phyloP scores from a whole-genome alignment of 768 basidiomycete species.

The Pisolithus tinctorius region DNA sequence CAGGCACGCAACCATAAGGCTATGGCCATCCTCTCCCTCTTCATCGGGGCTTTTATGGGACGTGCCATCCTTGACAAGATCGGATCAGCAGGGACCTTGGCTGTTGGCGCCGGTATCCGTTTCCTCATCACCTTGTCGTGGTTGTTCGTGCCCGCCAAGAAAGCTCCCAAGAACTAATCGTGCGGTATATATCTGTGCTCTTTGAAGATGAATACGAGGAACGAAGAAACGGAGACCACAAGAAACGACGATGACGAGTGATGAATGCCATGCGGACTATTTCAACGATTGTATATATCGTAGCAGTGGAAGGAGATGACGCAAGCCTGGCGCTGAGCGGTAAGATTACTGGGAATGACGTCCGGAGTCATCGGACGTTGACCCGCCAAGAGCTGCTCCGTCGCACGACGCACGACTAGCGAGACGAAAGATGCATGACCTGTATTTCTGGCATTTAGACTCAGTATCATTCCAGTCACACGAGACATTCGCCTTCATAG shows the following conservation, averaged over 20 bases:
- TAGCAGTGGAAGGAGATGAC: background rate
- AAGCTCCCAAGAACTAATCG: conserved; percentile 3
- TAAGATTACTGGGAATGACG: background rate
- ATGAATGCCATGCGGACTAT: background rate
- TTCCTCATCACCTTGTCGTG: conserved; percentile 56
- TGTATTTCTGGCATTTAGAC: too few species aligned
- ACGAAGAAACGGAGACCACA: background rate
- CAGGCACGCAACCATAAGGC: conserved; percentile 64
- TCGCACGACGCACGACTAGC: too few species aligned
- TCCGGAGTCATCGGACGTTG: background rate
- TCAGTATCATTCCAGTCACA: too few species aligned
- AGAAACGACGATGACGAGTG: conserved; percentile 3
- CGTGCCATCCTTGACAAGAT: conserved; percentile 53
- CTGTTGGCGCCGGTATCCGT: conserved; percentile 57
- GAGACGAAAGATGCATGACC: too few species aligned
- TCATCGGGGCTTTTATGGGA: conserved; percentile 67
- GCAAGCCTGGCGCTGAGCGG: background rate
- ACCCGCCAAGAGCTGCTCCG: too few species aligned
- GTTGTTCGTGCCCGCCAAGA: conserved; percentile 49
- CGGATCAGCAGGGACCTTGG: conserved; percentile 60
- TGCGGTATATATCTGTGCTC: background rate
- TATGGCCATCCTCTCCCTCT: conserved; percentile 59
- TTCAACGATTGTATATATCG: background rate
- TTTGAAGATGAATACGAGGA: background rate
- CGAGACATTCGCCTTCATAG: too few species aligned